These are phyloP conservation scores for Rhytidiadelphus loreus DNA, from an alignment of 225 moss, liverwort and hornwort species.

Conservation along the genomic window DNA sequence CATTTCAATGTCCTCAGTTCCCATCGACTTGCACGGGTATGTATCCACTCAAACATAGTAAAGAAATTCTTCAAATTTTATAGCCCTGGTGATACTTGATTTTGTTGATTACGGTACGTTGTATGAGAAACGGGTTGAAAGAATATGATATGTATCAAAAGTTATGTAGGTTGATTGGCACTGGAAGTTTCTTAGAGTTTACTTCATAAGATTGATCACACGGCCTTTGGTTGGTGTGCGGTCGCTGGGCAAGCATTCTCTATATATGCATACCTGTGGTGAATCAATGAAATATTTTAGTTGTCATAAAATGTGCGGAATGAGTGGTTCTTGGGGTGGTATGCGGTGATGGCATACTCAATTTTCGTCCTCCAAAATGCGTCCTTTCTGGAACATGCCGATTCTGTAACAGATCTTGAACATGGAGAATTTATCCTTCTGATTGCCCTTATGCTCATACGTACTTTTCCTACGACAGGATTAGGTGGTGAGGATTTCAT, in stretches of 20 bases:
- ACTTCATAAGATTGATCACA: background rate
- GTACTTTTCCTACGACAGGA: background rate
- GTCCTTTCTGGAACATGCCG: background rate
- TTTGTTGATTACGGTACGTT: background rate
- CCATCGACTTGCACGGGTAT: background rate
- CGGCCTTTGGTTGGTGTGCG: background rate
- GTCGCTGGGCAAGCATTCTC: background rate
- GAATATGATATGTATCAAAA: background rate
- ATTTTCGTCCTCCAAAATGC: background rate
- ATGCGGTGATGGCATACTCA: background rate
- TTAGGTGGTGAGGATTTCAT: constrained; percentile 5
- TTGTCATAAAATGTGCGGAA: background rate
- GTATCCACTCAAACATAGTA: no score
- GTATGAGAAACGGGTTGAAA: background rate
- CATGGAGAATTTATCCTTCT: background rate
- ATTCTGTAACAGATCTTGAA: background rate
- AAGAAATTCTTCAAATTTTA: background rate
- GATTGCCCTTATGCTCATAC: background rate
- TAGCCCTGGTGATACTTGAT: background rate
- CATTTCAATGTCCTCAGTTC: background rate
- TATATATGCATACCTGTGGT: background rate
- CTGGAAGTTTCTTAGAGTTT: background rate
- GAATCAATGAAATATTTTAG: background rate
- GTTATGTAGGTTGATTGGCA: background rate
- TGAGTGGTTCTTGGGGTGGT: background rate